Conservation (phyloP, 306 rosid genomes). For the Acacia acuminata region DNA sequence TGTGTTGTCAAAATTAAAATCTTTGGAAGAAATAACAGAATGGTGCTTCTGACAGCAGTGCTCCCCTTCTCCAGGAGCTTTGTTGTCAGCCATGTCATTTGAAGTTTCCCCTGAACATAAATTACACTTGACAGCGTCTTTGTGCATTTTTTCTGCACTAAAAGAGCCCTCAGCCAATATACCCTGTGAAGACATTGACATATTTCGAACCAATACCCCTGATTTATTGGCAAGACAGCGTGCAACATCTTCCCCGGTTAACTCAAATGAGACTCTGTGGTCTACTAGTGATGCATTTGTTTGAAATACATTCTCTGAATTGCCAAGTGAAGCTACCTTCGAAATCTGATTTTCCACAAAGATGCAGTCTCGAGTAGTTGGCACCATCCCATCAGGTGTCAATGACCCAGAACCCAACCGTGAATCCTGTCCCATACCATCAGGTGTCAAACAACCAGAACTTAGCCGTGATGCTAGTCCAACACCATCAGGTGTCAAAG, state of each 20-base stretch:
- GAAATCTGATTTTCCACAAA: conserved; percentile 50
- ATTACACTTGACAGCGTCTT: conserved; percentile 38
- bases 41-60: conserved; percentile 65
- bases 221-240: conserved; percentile 85
- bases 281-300: conserved; percentile 48
- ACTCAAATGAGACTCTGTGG: conserved; percentile 93
- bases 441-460: conserved; percentile 89
- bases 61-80: conserved; percentile 46
- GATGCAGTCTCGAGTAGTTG: conserved; percentile 43
- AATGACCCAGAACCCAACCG: conserved; percentile 61
- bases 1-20: conserved; percentile 83
- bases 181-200: conserved; percentile 59
- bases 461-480: conserved; percentile 72
- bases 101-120: conserved; percentile 40
- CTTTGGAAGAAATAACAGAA: conserved; percentile 71
- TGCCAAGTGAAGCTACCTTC: conserved; percentile 56
- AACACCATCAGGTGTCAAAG: conserved; percentile 82
- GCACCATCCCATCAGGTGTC: conserved; percentile 66
- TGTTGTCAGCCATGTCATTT: conserved; percentile 42
- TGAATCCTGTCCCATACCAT: conserved; percentile 74
- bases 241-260: conserved; percentile 93
- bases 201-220: conserved; percentile 42
- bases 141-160: conserved; percentile 44
- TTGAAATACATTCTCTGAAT: conserved; percentile 57
- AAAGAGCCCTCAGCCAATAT: conserved; percentile 43